Conservation (phyloP, 306 rosid species). For the Leucaena leucocephala region DNA sequence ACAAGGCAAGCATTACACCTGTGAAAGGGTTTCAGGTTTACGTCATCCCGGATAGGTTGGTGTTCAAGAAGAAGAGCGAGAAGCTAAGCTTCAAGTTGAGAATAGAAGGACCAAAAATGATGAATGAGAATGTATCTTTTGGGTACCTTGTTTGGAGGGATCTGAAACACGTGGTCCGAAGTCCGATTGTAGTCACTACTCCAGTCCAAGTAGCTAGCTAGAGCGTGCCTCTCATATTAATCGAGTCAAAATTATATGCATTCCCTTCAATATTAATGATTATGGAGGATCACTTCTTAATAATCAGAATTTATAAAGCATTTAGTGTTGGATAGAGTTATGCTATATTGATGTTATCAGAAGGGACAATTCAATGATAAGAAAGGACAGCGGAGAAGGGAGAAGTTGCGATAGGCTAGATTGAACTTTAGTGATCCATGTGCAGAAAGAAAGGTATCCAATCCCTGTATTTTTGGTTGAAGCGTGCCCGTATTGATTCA, state of each 20-base stretch:
- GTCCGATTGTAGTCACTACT: conserved; percentile 66
- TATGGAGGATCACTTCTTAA: not conserved
- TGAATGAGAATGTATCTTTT: conserved; percentile 32
- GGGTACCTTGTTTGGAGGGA: conserved; percentile 67
- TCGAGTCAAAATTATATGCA: not conserved
- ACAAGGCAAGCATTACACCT: conserved; percentile 50
- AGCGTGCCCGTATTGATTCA: not conserved
- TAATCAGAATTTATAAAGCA: not conserved
- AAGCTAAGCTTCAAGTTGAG: conserved; percentile 53
- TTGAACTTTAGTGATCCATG: not conserved
- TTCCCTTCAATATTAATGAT: not conserved
- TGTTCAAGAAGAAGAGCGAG: conserved; percentile 52
- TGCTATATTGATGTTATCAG: not conserved
- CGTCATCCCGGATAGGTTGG: conserved; percentile 52
- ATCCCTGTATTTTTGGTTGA: not conserved
- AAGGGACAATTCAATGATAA: not conserved
- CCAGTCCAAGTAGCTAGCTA: not conserved
- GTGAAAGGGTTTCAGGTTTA: conserved; percentile 43
- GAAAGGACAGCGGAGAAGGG: not conserved
- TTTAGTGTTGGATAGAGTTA: not conserved
- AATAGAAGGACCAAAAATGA: conserved; percentile 42
- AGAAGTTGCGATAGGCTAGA: not conserved
- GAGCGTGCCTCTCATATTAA: not conserved
- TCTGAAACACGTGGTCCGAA: conserved; percentile 48
- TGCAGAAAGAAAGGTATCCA: not conserved